Conservation (phyloP, 2,329 filamentous ascomycete species). For the Eutypa lata region DNA sequence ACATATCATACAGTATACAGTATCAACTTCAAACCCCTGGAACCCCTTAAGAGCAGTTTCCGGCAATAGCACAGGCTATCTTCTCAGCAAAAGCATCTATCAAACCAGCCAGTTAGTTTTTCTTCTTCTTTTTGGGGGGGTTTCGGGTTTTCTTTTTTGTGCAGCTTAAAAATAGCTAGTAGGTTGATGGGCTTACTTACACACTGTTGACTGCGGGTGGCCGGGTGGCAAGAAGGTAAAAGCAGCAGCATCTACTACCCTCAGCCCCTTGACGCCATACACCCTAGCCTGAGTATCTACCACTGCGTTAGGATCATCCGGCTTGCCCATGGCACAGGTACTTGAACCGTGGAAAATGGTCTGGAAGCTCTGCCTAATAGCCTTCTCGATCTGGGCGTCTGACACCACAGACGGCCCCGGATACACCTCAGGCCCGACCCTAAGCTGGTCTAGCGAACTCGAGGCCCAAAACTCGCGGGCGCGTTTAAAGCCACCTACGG, state of each 20-base stretch:
- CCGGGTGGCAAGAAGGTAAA: conserved; percentile 24
- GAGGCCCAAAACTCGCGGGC: conserved; percentile 60
- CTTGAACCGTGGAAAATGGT: conserved; percentile 47
- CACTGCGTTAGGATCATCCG: conserved; percentile 49
- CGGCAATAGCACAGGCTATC: background rate
- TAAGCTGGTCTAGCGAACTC: conserved; percentile 61
- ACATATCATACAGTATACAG: too few species aligned
- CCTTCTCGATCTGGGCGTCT: conserved; percentile 52
- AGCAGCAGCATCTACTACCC: conserved; percentile 52
- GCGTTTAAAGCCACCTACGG: conserved; percentile 61
- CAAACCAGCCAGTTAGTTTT: too few species aligned
- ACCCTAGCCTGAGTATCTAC: conserved; percentile 52
- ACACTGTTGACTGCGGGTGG: conserved; percentile 21
- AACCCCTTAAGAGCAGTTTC: too few species aligned
- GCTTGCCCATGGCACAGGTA: conserved; percentile 51
- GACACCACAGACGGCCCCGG: conserved; percentile 56
- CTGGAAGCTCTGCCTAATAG: conserved; percentile 15
- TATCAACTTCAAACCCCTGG: too few species aligned
- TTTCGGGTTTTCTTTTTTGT: background rate
- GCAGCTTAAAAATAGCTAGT: background rate
- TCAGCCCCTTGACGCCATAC: conserved; percentile 45
- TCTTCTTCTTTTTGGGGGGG: too few species aligned
- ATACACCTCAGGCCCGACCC: conserved; percentile 61
- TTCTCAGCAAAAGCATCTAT: background rate
- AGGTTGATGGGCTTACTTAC: conserved; percentile 6